These are phyloP conservation scores for Globisporangium middletonii DNA, from an alignment of 352 stramenopile species.

Conservation along the genomic window DNA sequence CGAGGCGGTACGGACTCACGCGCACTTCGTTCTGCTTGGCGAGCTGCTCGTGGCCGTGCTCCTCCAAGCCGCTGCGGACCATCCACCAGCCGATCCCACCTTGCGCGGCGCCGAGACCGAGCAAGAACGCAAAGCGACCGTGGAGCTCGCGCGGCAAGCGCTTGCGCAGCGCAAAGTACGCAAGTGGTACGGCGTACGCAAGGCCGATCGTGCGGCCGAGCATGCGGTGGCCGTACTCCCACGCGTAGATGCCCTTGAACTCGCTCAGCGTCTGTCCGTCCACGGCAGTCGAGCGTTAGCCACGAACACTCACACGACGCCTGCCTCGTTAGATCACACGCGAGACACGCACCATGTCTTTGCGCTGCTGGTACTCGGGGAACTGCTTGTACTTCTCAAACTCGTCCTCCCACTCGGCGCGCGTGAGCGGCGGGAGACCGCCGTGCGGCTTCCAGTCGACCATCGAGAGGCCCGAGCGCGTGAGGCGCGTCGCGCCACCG, in stretches of 20 bases:
- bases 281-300: constrained; percentile 1
- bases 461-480: constrained; percentile 96
- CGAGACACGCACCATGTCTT: constrained; percentile 73
- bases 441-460: constrained; percentile 96
- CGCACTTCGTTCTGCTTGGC: constrained; percentile 92
- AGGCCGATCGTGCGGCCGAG: constrained; percentile 93
- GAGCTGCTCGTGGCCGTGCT: constrained; percentile 82
- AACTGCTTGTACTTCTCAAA: constrained; percentile 98
- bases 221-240: constrained; percentile 97
- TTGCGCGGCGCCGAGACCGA: constrained; percentile 64
- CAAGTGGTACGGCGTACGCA: constrained; percentile 88
- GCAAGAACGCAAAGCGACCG: constrained; percentile 50
- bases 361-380: constrained; percentile 96
- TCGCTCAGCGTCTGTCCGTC: constrained; percentile 91
- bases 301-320: constrained; percentile 1
- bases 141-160: constrained; percentile 68
- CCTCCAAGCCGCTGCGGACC: constrained; percentile 96
- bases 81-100: constrained; percentile 98
- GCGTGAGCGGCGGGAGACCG: constrained; percentile 87
- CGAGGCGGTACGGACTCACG: constrained; percentile 96
- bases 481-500: constrained; percentile 96
- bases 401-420: constrained; percentile 93
- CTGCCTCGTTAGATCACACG: background rate
- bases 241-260: constrained; percentile 98
- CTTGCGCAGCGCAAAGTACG: constrained; percentile 91